Evolutionary conservation across 495 filamentous ascomycete species (phyloP), one percentile per base, ranked within the genome.

Genomic region (Beverwykella pulmonaria): DNA sequence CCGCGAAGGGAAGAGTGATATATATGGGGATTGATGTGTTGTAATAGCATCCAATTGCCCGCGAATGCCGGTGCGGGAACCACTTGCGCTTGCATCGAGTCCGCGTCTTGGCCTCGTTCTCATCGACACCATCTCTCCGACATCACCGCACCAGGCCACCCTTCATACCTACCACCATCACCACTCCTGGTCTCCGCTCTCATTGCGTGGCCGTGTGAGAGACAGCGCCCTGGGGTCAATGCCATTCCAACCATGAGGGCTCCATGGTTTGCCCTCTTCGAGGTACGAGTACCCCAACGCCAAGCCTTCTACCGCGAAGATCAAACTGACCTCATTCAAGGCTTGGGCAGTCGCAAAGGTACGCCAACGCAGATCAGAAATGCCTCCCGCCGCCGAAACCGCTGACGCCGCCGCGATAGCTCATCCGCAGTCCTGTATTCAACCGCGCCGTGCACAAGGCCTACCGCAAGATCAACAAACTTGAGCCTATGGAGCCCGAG

Each of bases 361-460:
- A 50, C 32, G 67, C 58, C 19, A 19, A 41, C 27, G 8, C 29
- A 6, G 30, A 22, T 2, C 27, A 29, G 9, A 29, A 19, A 23
- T 7, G 19, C 44, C 19, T 10, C 15, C 34, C 25, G 9, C 34
- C 15, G 14, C 20, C n/a, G 30, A 23, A 29, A 20, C 25, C 32
- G 36, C 59, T 68, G 59, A 68, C 34, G 1, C 47, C 22, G 4
- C 19, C 17, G n/a, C 22, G 2, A 20, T 39, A 69, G 67, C 67
- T 69, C 25, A 52, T 65, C 32, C 60, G 67, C 23, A 69, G 67
- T 29, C 67, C 67, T 9, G 10, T 32, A 4, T 69, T 69, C 61
- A 69, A 69, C 26, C 67, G 61, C 54, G 56, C 61, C 36, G 44
- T 69, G 26, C 67, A 69, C 53, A 69, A 65, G 34, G 49, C 34